These are phyloP conservation scores for Amniculicola lignicola DNA, from an alignment of 495 filamentous ascomycete species.

Conservation along the genomic window DNA sequence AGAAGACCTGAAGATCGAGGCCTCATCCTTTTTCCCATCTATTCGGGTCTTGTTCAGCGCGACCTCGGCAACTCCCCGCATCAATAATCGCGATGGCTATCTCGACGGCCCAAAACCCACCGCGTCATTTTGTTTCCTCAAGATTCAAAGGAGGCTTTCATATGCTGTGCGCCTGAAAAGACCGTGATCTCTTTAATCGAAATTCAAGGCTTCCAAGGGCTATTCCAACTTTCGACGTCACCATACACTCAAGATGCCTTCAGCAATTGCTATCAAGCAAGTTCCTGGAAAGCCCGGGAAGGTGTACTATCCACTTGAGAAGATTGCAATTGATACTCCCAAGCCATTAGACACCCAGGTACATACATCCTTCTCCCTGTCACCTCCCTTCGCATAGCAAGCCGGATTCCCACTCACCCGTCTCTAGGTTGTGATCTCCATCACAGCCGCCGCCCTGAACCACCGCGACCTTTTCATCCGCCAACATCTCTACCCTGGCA, in stretches of 20 bases:
- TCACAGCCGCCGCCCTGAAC: slow-evolving; percentile 79
- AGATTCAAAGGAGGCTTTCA: no score
- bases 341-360: slow-evolving; percentile 27
- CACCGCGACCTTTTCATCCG: slow-evolving; percentile 91
- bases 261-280: slow-evolving; percentile 54
- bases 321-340: slow-evolving; percentile 33
- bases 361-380: background rate
- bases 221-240: no score
- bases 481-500: slow-evolving; percentile 82
- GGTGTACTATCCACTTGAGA: slow-evolving; percentile 68
- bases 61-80: no score
- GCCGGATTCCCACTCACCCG: slow-evolving; percentile 12
- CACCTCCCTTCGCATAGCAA: background rate
- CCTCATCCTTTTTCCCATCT: no score
- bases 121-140: no score
- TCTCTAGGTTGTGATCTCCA: slow-evolving; percentile 56
- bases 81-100: no score
- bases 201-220: no score
- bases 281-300: slow-evolving; percentile 76
- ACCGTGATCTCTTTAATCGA: no score
- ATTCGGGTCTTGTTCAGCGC: no score
- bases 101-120: no score
- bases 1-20: no score
- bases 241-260: slow-evolving; percentile 51
- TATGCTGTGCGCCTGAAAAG: no score